Evolutionary conservation across 768 basidiomycete species (phyloP), one percentile per base, ranked within the genome.

Genomic region (Lentinula edodes): DNA sequence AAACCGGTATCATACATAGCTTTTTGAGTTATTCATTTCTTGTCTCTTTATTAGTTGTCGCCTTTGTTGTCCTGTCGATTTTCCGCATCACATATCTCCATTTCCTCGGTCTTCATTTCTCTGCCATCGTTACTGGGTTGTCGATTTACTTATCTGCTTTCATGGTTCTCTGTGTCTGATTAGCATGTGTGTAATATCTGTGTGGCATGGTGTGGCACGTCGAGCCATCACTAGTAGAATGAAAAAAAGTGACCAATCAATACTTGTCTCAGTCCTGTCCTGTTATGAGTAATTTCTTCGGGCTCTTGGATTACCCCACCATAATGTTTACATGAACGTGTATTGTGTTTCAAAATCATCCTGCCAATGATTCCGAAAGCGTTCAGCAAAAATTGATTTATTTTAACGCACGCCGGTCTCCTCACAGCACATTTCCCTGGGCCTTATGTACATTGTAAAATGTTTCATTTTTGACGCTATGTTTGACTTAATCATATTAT

Each of bases 121-220:
- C 9, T 54, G 53, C 46, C 59, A 60, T 64, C 43, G 51, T 32
- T n/a, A 34, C 39, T 41, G 35, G 9, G 18, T 56, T 56, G 39
- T 23, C 55, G 41, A 38, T 39, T 54, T 64, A 53, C 67, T 45
- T 58, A 43, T 43, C 23, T 58, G 23, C 56, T 39, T 59, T 45
- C 52, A 35, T 35, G 20, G 61, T 66, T 51, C 46, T 52, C 60
- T 58, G 38, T 28, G 57, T 58, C 16, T 48, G 38, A 41, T 18
- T 41, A 28, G 34, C 10, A 58, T 58, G 18, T 35, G 57, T 58
- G n/a, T 42, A 7, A 8, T 18, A 23, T 35, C 6, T 23, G 58
- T 59, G 45, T 34, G 36, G 41, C 8, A 28, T 51, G 46, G 6
- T 18, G 57, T 46, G 38, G 20, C 42, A 45, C 36, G n/a, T 58